Evolutionary conservation across 139 green algal species (phyloP).

Genomic region (Monoraphidium neglectum): DNA sequence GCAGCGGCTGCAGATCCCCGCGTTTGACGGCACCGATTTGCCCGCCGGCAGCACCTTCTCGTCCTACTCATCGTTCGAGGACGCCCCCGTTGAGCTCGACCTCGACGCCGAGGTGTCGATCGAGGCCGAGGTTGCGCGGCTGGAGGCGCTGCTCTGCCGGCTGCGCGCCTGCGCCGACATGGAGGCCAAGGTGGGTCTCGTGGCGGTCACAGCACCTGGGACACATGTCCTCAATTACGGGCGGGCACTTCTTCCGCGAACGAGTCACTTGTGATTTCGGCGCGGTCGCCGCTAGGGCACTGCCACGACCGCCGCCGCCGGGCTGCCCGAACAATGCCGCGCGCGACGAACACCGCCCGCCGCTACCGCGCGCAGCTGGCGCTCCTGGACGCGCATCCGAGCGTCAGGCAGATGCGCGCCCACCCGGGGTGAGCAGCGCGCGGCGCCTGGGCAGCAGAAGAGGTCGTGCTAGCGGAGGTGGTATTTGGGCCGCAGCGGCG

Average conservation of each 20-base stretch:
- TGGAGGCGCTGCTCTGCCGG: slow-evolving; percentile 10
- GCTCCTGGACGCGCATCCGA: slow-evolving; percentile 12
- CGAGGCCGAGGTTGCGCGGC: slow-evolving; percentile 13
- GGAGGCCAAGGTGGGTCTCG: neutral
- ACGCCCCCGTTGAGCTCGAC: neutral
- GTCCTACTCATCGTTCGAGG: too few species aligned
- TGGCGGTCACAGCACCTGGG: too few species aligned
- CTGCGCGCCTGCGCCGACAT: neutral
- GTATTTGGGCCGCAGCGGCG: neutral
- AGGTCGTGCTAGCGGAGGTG: neutral
- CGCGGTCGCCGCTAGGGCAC: too few species aligned
- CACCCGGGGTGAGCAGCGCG: neutral
- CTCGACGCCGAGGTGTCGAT: slow-evolving; percentile 6
- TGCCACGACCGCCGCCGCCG: neutral
- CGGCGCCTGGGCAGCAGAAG: neutral
- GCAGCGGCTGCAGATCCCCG: too few species aligned
- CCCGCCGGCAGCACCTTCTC: too few species aligned
- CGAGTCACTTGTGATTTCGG: too few species aligned
- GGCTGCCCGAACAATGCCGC: neutral
- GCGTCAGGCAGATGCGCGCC: neutral
- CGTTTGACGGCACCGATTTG: too few species aligned
- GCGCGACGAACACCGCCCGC: neutral
- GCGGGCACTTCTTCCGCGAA: too few species aligned
- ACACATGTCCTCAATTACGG: neutral
- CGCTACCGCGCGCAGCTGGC: neutral